Evolutionary conservation across 768 basidiomycete species (phyloP).

Genomic region (Tricholoma bakamatsutake): DNA sequence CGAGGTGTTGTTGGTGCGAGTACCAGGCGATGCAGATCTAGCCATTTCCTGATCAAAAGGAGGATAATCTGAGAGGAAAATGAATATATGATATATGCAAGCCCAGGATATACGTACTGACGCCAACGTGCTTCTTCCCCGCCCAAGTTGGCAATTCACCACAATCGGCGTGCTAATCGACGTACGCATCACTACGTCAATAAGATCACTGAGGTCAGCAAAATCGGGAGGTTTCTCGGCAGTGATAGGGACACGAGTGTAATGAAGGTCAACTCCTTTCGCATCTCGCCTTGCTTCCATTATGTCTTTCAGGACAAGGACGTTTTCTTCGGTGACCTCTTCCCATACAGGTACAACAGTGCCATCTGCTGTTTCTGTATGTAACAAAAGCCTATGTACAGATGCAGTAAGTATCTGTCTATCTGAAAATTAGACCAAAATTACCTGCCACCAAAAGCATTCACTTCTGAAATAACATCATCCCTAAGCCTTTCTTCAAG

Average conservation of each 20-base stretch:
- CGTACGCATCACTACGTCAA: constrained; percentile 70
- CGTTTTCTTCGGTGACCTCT: constrained; percentile 63
- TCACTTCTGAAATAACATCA: constrained; percentile 82
- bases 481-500: constrained; percentile 86
- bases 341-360: constrained; percentile 95
- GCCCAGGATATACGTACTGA: constrained; percentile 39
- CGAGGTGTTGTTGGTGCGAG: constrained; percentile 34
- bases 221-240: constrained; percentile 80
- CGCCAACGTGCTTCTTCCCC: constrained; percentile 88
- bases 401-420: not conserved
- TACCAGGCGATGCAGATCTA: constrained; percentile 39
- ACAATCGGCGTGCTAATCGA: constrained; percentile 75
- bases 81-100: not conserved
- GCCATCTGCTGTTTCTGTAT: constrained; percentile 84
- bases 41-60: constrained; percentile 80
- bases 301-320: constrained; percentile 81
- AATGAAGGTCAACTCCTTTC: constrained; percentile 61
- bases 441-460: constrained; percentile 77
- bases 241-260: constrained; percentile 88
- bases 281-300: constrained; percentile 57
- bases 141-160: constrained; percentile 92
- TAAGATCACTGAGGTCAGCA: constrained; percentile 67
- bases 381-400: constrained; percentile 64
- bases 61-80: constrained; percentile 55
- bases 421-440: not conserved